A percentile compares a stretch with the other conserved stretches of the same genome.
Evolutionary conservation across 1,284 basidiomycete species (phyloP).

Genomic region (Ustilago tritici): DNA sequence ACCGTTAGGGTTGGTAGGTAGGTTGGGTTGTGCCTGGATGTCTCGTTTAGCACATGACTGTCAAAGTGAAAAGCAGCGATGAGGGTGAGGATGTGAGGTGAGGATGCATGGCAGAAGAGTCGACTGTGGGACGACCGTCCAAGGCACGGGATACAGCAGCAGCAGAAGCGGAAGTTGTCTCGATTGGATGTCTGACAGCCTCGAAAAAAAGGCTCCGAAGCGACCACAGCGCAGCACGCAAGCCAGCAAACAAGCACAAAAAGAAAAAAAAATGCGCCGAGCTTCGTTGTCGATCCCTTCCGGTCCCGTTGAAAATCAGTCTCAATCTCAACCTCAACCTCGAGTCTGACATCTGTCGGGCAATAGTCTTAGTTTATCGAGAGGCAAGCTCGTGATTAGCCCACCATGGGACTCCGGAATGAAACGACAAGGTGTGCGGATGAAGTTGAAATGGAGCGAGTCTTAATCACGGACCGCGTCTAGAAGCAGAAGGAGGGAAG

Average conservation of each 20-base stretch:
- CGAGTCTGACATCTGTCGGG: background rate
- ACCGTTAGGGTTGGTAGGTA: background rate
- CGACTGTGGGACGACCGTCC: background rate
- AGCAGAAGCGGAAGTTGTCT: background rate
- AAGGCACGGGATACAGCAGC: background rate
- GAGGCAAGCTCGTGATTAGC: background rate
- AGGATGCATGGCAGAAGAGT: background rate
- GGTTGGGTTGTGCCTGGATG: background rate
- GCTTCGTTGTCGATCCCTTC: constrained; percentile 9
- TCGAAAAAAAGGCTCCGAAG: constrained; percentile 17
- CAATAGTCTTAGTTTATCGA: background rate
- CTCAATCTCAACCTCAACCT: background rate
- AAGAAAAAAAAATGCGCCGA: constrained; percentile 11
- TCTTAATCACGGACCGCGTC: constrained; percentile 1
- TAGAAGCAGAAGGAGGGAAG: background rate
- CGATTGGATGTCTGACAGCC: constrained; percentile 7
- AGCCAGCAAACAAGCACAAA: background rate
- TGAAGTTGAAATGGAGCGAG: background rate
- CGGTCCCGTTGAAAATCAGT: background rate
- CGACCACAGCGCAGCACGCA: background rate
- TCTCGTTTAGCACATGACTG: constrained; percentile 12
- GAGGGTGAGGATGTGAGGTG: background rate
- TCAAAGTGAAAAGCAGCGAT: background rate
- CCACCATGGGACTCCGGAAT: background rate
- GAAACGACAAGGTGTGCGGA: background rate